Evolutionary conservation across 2,329 filamentous ascomycete species (phyloP), one percentile per base, ranked within the genome.

Genomic region (Dactylellina sp.): DNA sequence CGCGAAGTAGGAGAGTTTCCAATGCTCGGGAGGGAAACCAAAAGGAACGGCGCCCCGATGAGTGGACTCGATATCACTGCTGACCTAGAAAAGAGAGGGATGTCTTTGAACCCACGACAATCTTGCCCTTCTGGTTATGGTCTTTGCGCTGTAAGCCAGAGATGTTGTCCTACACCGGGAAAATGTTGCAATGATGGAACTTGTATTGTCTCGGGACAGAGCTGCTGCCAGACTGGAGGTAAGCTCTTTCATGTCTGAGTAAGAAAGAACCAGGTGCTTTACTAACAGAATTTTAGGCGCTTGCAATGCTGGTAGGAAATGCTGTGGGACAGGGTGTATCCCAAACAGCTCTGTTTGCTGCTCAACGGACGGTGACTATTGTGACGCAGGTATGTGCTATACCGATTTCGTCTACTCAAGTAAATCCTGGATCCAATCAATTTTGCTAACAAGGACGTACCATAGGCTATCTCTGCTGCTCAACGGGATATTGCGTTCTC

Each of bases 111-210:
- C 14, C 61, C 61, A 12, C 40, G 70, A 39, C 70, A 74, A 53
- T 37, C 18, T 22, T 74, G 70, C 52, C 61, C 61, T 6, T 56
- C 61, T 2, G 70, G 70, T 2, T 74, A 61, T 18, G 70, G 70
- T 7, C 61, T 74, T 40, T 74, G 70, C n/a, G 25, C 28, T 2
- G 18, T 55, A 16, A 74, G 61, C 25, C 44, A 49, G 20, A 37
- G 70, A 49, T 74, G 70, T 24, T 74, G 70, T 40, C 70, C 39
- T 12, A 25, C 47, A 6, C 70, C 70, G 7, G 70, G 70, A 5
- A 40, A 55, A 35, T 74, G 70, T 32, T 74, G 70, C 37, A 22
- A 66, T 18, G 70, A 74, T 37, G 70, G 70, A 9, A 74, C 70
- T 7, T 74, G 70, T 44, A 66, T 74, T 46, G 24, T 50, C 22